phyloP scores from a whole-genome alignment of 208 protist genomes.

The Trypanosomatidae sp. region DNA sequence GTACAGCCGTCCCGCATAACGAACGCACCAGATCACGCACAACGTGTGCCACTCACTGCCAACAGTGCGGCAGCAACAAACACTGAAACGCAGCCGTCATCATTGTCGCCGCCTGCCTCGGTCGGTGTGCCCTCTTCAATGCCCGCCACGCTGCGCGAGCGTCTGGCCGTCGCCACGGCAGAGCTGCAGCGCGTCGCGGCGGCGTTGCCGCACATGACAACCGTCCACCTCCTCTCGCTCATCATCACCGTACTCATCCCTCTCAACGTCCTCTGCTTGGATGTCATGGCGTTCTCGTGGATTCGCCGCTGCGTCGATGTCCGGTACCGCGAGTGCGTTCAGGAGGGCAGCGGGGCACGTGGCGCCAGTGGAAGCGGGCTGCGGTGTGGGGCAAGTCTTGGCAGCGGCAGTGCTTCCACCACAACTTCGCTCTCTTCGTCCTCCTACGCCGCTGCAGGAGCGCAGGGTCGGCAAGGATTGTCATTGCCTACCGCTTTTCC shows the following conservation, averaged over 20 bases:
- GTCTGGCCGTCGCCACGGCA: background rate
- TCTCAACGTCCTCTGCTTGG: slow-evolving; percentile 27
- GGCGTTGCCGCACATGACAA: slow-evolving; percentile 13
- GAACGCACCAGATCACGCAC: background rate
- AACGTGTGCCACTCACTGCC: background rate
- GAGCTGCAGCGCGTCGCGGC: slow-evolving; percentile 6
- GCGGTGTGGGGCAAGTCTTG: background rate
- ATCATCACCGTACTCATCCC: slow-evolving; percentile 24
- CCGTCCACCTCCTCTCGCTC: slow-evolving; percentile 21
- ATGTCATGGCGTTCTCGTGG: slow-evolving; percentile 23
- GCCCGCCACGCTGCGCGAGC: too few relatives aligned
- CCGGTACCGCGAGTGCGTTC: slow-evolving; percentile 10
- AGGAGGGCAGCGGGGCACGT: too few relatives aligned
- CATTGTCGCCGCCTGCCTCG: background rate
- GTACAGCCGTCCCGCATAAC: too few relatives aligned
- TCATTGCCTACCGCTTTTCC: too few relatives aligned
- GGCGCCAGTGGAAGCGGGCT: background rate
- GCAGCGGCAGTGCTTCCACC: background rate
- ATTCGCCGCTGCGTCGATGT: slow-evolving; percentile 15
- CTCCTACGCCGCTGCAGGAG: too few relatives aligned
- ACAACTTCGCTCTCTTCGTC: too few relatives aligned
- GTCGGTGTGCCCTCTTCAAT: too few relatives aligned
- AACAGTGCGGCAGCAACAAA: too few relatives aligned
- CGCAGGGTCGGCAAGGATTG: too few relatives aligned
- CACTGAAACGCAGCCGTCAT: background rate